Evolutionary conservation across 2,329 filamentous ascomycete genomes (phyloP).

Genomic region (Xylaria sp.): DNA sequence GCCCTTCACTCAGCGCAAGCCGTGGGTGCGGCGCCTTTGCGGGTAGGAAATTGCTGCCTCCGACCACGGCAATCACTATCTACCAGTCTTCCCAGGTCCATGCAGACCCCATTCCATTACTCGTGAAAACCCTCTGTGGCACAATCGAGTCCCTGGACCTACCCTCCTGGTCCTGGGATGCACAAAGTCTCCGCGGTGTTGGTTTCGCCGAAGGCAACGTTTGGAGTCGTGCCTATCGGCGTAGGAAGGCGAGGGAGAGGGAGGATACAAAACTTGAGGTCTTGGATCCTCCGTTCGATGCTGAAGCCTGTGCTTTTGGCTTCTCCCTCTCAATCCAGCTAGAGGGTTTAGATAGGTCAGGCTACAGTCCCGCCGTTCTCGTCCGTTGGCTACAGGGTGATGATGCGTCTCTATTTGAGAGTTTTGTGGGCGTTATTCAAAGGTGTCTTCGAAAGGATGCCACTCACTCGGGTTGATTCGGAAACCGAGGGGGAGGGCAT

Average conservation of each 20-base stretch:
- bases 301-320: constrained; percentile 61
- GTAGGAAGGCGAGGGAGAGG: constrained; percentile 61
- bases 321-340: constrained; percentile 66
- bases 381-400: constrained; percentile 81
- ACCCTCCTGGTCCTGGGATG: constrained; percentile 71
- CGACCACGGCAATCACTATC: constrained; percentile 54
- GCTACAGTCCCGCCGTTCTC: constrained; percentile 58
- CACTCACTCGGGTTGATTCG: not conserved
- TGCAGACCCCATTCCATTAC: constrained; percentile 14
- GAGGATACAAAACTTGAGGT: constrained; percentile 32
- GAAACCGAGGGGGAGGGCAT: too few species aligned
- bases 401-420: constrained; percentile 82
- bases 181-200: constrained; percentile 62
- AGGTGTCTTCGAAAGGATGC: constrained; percentile 30
- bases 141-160: constrained; percentile 69
- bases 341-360: constrained; percentile 46
- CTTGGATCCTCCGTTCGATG: constrained; percentile 39
- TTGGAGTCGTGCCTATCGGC: constrained; percentile 79
- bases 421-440: constrained; percentile 77
- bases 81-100: constrained; percentile 48
- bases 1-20: constrained; percentile 65
- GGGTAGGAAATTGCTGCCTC: constrained; percentile 59
- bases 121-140: constrained; percentile 52
- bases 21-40: constrained; percentile 55
- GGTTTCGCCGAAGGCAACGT: constrained; percentile 77